phyloP scores from a whole-genome alignment of 371 early-diverging fungal genomes.

The Apophysomyces trapeziformis region DNA sequence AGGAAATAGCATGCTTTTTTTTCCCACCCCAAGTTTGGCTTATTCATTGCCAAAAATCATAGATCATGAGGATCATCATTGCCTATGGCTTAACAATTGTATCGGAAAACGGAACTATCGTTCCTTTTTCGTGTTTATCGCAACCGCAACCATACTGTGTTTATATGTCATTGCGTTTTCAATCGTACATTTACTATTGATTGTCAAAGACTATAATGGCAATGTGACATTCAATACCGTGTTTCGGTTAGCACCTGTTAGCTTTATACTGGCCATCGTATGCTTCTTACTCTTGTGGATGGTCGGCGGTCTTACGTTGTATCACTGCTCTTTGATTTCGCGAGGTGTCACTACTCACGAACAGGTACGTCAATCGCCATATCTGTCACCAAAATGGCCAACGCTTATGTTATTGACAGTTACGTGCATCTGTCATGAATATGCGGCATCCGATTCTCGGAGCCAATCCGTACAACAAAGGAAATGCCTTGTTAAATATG shows the following conservation, averaged over 20 bases:
- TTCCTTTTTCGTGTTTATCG: conserved; percentile 79
- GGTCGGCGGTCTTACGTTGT: conserved; percentile 71
- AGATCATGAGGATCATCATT: conserved; percentile 91
- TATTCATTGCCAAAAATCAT: background rate
- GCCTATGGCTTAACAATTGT: conserved; percentile 95
- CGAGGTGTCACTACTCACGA: conserved; percentile 88
- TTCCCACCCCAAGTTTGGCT: too few relatives aligned
- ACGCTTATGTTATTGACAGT: conserved; percentile 19
- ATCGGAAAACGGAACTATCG: conserved; percentile 92
- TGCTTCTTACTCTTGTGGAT: conserved; percentile 66
- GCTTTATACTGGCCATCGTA: conserved; percentile 68
- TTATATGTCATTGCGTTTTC: conserved; percentile 63
- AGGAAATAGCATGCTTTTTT: conserved; percentile 4
- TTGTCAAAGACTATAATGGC: background rate
- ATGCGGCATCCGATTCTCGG: conserved; percentile 31
- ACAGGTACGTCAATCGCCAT: conserved; percentile 52
- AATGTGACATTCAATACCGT: conserved; percentile 19
- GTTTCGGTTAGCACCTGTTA: conserved; percentile 40
- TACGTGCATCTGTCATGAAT: conserved; percentile 51
- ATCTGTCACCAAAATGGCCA: background rate
- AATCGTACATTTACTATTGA: conserved; percentile 53
- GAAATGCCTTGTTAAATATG: conserved; percentile 55
- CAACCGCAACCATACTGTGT: conserved; percentile 58
- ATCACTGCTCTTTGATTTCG: conserved; percentile 77
- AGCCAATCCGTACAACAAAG: conserved; percentile 54